phyloP scores from a whole-genome alignment of 352 stramenopile species.

The Aphanomyces astaci region DNA sequence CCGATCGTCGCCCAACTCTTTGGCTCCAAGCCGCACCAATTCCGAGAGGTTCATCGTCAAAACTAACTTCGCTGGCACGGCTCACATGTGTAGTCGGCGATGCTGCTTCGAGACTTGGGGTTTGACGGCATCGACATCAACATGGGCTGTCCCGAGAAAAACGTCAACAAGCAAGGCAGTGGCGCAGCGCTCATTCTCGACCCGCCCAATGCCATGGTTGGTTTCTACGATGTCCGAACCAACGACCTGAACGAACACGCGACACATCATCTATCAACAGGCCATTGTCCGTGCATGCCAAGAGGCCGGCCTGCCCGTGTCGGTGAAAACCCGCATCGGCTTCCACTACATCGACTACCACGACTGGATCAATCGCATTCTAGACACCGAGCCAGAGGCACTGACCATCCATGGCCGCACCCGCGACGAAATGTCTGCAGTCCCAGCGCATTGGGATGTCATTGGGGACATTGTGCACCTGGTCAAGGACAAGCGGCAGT shows the following conservation, averaged over 20 bases:
- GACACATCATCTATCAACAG: neutral
- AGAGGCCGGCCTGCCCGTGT: constrained; percentile 57
- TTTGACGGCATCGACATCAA: constrained; percentile 85
- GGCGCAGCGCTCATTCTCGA: constrained; percentile 59
- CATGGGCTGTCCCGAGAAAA: constrained; percentile 71
- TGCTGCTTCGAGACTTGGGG: constrained; percentile 65
- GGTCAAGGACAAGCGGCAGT: constrained; percentile 37
- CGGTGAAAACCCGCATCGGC: constrained; percentile 73
- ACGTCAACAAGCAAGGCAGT: constrained; percentile 74
- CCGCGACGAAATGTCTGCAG: constrained; percentile 75
- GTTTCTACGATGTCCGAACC: too few relatives aligned
- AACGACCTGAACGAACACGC: too few relatives aligned
- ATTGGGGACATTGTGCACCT: constrained; percentile 64
- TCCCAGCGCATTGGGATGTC: constrained; percentile 71
- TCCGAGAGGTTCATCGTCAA: constrained; percentile 49
- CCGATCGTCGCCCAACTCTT: constrained; percentile 77
- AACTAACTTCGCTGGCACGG: neutral
- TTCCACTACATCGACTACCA: constrained; percentile 70
- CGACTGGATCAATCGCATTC: constrained; percentile 63
- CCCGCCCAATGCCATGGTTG: constrained; percentile 42
- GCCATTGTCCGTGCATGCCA: constrained; percentile 62
- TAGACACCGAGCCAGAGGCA: constrained; percentile 59
- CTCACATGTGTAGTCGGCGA: constrained; percentile 39
- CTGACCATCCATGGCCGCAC: constrained; percentile 73
- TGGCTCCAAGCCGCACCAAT: constrained; percentile 78